phyloP scores from a whole-genome alignment of 2,329 filamentous ascomycete species.

The Exophiala spinifera region DNA sequence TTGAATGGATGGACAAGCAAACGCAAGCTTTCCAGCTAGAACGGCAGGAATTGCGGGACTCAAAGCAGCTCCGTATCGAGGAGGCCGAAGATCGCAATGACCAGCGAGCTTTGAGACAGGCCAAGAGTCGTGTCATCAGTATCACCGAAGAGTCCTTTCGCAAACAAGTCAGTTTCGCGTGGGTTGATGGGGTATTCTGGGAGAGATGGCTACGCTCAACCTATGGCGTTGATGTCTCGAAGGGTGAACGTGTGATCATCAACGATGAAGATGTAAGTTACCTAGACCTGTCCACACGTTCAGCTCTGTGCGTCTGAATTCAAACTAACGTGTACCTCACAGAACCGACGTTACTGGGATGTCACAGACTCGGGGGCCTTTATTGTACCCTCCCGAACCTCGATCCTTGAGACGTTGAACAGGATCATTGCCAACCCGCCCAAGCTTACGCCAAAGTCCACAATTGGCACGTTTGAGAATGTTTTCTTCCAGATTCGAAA shows the following conservation, averaged over 20 bases:
- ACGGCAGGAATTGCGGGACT: conserved; percentile 85
- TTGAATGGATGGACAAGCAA: conserved; percentile 98
- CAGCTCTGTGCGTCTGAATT: too few relatives aligned
- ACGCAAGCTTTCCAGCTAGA: conserved; percentile 88
- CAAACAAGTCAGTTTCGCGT: conserved; percentile 90
- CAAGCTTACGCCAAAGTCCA: conserved; percentile 50
- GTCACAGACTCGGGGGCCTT: conserved; percentile 81
- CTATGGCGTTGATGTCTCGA: conserved; percentile 80
- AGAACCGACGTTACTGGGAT: conserved; percentile 96
- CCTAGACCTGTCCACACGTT: conserved; percentile 8
- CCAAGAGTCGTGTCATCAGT: conserved; percentile 87
- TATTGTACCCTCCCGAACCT: conserved; percentile 84
- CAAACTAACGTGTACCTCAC: conserved; percentile 2
- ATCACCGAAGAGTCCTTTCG: conserved; percentile 76
- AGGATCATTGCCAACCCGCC: conserved; percentile 50
- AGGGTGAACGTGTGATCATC: conserved; percentile 90
- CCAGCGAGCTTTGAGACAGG: conserved; percentile 76
- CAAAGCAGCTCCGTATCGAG: conserved; percentile 92
- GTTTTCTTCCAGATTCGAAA: conserved; percentile 46
- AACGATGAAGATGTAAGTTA: conserved; percentile 90
- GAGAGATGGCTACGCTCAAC: conserved; percentile 95
- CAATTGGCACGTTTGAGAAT: conserved; percentile 46
- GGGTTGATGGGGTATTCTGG: conserved; percentile 97
- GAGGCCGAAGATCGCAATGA: conserved; percentile 93
- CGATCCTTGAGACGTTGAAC: conserved; percentile 76